These are phyloP conservation scores for Phytopythium boreale DNA, from an alignment of 352 stramenopile species.

Conservation along the genomic window DNA sequence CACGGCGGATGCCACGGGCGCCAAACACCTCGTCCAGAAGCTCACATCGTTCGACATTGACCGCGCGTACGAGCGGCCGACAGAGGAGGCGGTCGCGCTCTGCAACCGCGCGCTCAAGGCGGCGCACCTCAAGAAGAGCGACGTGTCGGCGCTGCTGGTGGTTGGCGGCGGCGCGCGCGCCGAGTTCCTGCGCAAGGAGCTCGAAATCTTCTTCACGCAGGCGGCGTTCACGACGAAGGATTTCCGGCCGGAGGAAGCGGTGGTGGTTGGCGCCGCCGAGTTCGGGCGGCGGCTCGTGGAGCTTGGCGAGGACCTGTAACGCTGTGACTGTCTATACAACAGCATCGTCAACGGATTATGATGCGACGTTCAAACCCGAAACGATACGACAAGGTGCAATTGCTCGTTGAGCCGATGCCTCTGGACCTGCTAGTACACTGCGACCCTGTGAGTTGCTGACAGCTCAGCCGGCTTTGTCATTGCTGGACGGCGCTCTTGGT, in stretches of 20 bases:
- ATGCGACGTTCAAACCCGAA: not conserved
- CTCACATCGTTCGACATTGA: constrained; percentile 52
- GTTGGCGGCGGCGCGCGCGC: constrained; percentile 54
- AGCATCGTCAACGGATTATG: too few species aligned
- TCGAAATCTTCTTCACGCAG: constrained; percentile 49
- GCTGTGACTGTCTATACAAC: not conserved
- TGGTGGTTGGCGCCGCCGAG: constrained; percentile 55
- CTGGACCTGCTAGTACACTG: too few species aligned
- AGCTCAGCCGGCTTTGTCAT: too few species aligned
- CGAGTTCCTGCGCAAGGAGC: constrained; percentile 42
- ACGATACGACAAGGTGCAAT: not conserved
- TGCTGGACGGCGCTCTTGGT: constrained; percentile 19
- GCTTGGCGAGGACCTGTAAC: not conserved
- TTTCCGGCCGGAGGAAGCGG: constrained; percentile 57
- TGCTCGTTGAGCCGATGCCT: not conserved
- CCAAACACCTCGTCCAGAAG: constrained; percentile 70
- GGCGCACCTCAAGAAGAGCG: constrained; percentile 30
- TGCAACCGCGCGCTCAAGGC: constrained; percentile 32
- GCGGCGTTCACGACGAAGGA: constrained; percentile 43
- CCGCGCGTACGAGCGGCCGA: constrained; percentile 37
- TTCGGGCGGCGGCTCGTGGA: constrained; percentile 44
- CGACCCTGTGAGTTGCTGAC: not conserved
- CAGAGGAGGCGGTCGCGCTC: constrained; percentile 27
- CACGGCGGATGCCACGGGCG: constrained; percentile 59
- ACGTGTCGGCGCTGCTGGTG: constrained; percentile 49